Evolutionary conservation across 2,329 filamentous ascomycete species (phyloP).

Genomic region (Xylariaceae sp.): DNA sequence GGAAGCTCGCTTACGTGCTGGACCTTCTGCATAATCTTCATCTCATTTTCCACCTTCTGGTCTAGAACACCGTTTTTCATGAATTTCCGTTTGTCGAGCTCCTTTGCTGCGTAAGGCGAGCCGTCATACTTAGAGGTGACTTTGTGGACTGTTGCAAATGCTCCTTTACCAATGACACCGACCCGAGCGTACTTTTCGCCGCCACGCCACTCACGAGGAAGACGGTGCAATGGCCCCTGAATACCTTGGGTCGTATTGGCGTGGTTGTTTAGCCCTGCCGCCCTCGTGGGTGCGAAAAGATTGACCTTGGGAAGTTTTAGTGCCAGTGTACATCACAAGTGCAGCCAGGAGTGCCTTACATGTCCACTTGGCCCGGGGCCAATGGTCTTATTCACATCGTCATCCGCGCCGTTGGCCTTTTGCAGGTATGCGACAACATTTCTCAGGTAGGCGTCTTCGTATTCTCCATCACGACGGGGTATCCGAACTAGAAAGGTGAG

Average conservation of each 20-base stretch:
- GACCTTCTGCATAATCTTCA: constrained; percentile 91
- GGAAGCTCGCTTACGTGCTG: constrained; percentile 70
- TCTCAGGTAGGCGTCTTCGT: constrained; percentile 68
- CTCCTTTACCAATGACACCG: constrained; percentile 84
- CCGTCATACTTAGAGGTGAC: constrained; percentile 87
- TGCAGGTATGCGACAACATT: constrained; percentile 74
- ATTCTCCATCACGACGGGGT: constrained; percentile 73
- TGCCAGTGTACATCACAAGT: background rate
- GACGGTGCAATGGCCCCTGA: constrained; percentile 45
- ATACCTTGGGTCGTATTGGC: constrained; percentile 29
- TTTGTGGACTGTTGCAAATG: constrained; percentile 93
- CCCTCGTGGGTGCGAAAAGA: constrained; percentile 35
- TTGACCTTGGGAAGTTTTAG: constrained; percentile 40
- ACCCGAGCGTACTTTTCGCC: constrained; percentile 85
- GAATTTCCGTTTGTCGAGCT: constrained; percentile 90
- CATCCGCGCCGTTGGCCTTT: constrained; percentile 42
- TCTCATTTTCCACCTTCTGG: constrained; percentile 93
- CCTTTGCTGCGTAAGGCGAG: constrained; percentile 86
- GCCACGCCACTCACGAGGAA: constrained; percentile 77
- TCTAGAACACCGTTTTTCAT: constrained; percentile 92
- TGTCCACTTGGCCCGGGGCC: constrained; percentile 56
- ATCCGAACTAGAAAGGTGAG: constrained; percentile 87
- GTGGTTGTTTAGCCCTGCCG: constrained; percentile 22
- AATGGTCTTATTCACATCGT: constrained; percentile 52
- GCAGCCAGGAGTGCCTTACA: constrained; percentile 40